Evolutionary conservation across 2,329 filamentous ascomycete genomes (phyloP), one percentile per base, ranked within the genome.

Genomic region (Aspergillus brunneoviolaceus): DNA sequence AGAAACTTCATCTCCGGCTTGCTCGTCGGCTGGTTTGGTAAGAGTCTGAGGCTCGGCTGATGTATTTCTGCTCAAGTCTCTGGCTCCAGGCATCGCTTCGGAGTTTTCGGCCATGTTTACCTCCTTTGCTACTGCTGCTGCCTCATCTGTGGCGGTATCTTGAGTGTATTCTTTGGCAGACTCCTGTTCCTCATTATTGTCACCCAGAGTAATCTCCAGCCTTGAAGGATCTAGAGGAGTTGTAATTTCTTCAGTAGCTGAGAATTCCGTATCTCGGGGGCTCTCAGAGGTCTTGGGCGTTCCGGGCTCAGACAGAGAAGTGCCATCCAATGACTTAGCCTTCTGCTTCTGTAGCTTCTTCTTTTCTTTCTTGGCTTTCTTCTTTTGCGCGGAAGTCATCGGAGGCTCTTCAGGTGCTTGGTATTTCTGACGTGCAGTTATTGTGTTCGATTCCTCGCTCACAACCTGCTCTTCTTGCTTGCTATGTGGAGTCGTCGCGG

Each of bases 281-380:
- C 48, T 29, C 39, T 55, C 49, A 12, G 45, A 47, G 25, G 53
- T 51, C n/a, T 47, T 29, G 16, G 48, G 39, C n/a, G 49, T 16
- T 49, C 23, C 53, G 16, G 45, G n/a, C 25, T 60, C 52, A 21
- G 60, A 12, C 12, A 31, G n/a, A 4, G 53, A 25, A n/a, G n/a
- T 55, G n/a, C 16, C 42, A 21, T 16, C 19, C 47, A 21, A 9
- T 4, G 42, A 49, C 31, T 49, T 47, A 11, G 53, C 39, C 35
- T 51, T 49, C 33, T 51, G 55, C 19, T 51, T 57, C 42, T 65
- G 63, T 48, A 62, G 61, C 53, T 67, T 67, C 57, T 67, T 70
- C 58, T 65, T 70, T 11, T 69, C 66, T 47, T 70, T 72, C 59
- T 65, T 68, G 2, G 64, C 67, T 63, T 72, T 69, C 50, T 65